Evolutionary conservation across 2,329 filamentous ascomycete species (phyloP).

Genomic region (Ophidiomyces ophidiicola): DNA sequence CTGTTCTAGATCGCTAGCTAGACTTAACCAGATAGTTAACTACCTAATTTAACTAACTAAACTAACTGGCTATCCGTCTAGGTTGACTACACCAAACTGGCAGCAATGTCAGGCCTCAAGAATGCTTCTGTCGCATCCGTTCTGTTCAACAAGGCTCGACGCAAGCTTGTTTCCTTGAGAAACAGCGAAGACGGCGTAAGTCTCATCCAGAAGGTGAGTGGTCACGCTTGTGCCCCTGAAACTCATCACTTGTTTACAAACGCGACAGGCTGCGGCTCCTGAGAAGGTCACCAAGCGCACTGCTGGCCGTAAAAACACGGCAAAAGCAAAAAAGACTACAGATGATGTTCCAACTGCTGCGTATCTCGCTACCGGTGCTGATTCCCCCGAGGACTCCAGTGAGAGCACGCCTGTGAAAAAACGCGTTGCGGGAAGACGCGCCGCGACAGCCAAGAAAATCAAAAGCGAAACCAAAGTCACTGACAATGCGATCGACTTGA

Average conservation of each 20-base stretch:
- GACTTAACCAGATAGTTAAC: not conserved
- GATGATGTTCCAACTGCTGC: constrained; percentile 7
- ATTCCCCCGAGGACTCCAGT: not conserved
- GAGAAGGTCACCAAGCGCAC: constrained; percentile 15
- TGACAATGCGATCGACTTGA: constrained; percentile 2
- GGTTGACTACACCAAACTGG: constrained; percentile 32
- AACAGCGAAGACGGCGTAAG: constrained; percentile 2
- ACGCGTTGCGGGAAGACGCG: constrained; percentile 1
- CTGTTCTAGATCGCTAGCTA: too few species aligned
- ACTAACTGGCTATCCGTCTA: too few species aligned
- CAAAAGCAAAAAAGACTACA: constrained; percentile 11
- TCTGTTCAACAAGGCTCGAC: constrained; percentile 27
- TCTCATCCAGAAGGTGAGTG: constrained; percentile 10
- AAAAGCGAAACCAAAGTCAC: not conserved
- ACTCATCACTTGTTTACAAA: not conserved
- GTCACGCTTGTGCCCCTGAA: too few species aligned
- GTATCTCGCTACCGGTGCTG: not conserved
- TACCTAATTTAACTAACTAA: not conserved
- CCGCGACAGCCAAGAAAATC: constrained; percentile 3
- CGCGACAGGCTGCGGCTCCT: constrained; percentile 6
- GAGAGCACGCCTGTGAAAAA: constrained; percentile 1
- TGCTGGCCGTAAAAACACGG: constrained; percentile 11
- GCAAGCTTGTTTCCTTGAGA: constrained; percentile 24
- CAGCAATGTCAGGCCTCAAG: constrained; percentile 26
- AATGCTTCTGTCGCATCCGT: constrained; percentile 26